These are phyloP conservation scores for Calvatia gigantea DNA, from an alignment of 768 basidiomycete species.

Conservation along the genomic window DNA sequence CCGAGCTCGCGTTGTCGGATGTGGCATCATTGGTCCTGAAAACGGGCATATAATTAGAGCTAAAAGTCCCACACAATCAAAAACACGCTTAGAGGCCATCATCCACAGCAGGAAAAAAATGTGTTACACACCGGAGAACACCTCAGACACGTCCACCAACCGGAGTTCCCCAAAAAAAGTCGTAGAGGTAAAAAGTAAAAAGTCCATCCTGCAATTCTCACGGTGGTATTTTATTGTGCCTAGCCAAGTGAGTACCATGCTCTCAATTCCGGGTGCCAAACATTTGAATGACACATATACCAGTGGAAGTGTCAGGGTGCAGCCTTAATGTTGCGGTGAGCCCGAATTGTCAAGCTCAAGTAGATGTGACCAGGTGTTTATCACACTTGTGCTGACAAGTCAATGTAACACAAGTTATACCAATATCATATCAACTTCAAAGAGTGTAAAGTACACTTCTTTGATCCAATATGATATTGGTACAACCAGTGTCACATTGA, in stretches of 20 bases:
- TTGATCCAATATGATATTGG: too few species aligned
- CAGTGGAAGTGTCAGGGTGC: too few species aligned
- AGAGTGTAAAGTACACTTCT: too few species aligned
- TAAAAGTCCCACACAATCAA: not conserved
- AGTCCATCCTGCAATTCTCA: not conserved
- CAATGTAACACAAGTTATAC: too few species aligned
- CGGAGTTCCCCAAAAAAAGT: not conserved
- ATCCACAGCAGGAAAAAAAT: not conserved
- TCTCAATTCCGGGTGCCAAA: not conserved
- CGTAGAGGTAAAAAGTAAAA: not conserved
- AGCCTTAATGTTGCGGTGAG: too few species aligned
- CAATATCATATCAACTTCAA: too few species aligned
- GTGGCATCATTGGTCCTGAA: not conserved
- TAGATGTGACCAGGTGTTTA: too few species aligned
- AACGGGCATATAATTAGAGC: slow-evolving; percentile 10
- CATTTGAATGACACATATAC: not conserved
- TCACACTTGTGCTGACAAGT: too few species aligned
- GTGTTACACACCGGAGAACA: not conserved
- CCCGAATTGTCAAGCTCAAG: too few species aligned
- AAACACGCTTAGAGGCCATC: not conserved
- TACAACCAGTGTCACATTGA: too few species aligned
- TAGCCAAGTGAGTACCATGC: not conserved
- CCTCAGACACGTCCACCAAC: slow-evolving; percentile 1
- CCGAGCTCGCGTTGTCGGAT: not conserved
- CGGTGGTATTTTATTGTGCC: not conserved